phyloP scores from a whole-genome alignment of 139 green algal genomes.

The Micractinium sp. region DNA sequence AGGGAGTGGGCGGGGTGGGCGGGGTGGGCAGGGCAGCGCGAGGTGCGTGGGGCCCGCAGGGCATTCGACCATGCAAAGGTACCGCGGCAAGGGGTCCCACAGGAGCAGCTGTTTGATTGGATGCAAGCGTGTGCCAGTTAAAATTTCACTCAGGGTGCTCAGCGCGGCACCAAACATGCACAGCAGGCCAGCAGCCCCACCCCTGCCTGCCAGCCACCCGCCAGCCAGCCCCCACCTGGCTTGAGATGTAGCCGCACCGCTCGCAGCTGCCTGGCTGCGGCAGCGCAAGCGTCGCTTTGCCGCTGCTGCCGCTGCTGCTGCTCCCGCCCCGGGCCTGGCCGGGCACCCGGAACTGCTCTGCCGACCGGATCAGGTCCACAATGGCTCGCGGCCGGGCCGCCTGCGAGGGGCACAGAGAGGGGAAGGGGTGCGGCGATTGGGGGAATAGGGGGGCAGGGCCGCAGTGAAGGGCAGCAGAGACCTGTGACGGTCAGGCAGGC shows the following conservation, averaged over 20 bases:
- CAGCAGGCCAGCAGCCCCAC: not conserved
- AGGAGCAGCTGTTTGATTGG: not conserved
- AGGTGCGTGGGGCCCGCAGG: not conserved
- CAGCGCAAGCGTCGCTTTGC: not conserved
- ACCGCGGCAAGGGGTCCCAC: not conserved
- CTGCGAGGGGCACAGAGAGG: constrained; percentile 48
- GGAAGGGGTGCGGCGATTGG: not conserved
- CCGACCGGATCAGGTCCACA: constrained; percentile 87
- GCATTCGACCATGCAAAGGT: not conserved
- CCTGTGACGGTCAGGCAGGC: not conserved
- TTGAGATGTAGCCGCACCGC: constrained; percentile 87
- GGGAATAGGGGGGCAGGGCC: too few species aligned
- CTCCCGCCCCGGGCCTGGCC: not conserved
- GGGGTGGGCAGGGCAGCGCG: not conserved
- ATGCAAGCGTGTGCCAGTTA: not conserved
- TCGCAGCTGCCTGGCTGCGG: constrained; percentile 66
- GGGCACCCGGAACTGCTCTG: constrained; percentile 69
- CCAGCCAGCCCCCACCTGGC: constrained; percentile 58
- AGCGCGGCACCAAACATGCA: not conserved
- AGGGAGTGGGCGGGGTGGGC: not conserved
- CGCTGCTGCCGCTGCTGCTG: not conserved
- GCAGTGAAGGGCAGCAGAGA: not conserved
- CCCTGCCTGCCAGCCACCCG: not conserved
- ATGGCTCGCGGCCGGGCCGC: constrained; percentile 80
- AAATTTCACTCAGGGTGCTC: not conserved